phyloP scores from a whole-genome alignment of 306 rosid genomes.

The Aeschynomene evenia region DNA sequence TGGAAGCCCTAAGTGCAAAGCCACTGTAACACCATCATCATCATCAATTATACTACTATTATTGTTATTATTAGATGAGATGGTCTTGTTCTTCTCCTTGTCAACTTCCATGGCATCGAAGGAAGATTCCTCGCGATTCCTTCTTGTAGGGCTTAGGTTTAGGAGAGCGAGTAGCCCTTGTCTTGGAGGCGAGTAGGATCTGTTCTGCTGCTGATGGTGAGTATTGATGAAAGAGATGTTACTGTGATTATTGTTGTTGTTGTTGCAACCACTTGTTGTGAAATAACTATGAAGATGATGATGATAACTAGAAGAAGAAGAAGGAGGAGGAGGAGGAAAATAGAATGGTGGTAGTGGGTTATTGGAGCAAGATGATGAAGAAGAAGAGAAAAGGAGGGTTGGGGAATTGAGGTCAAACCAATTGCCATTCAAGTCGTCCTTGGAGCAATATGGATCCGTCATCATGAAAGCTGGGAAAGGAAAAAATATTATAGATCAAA shows the following conservation, averaged over 20 bases:
- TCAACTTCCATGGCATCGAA: constrained; percentile 34
- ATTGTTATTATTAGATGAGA: no score
- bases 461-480: constrained; percentile 42
- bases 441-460: constrained; percentile 59
- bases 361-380: constrained; percentile 41
- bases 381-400: constrained; percentile 31
- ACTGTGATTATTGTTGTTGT: no score
- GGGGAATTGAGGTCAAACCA: constrained; percentile 58
- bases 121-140: constrained; percentile 44
- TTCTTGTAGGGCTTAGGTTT: constrained; percentile 54
- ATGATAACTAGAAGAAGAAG: constrained; percentile 17
- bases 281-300: constrained; percentile 20
- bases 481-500: not conserved
- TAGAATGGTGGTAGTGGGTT: constrained; percentile 37
- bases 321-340: no score
- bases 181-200: constrained; percentile 51
- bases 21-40: constrained; percentile 54
- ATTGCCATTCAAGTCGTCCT: constrained; percentile 47
- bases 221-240: constrained; percentile 24
- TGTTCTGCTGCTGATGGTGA: not conserved
- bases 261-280: no score
- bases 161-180: constrained; percentile 81
- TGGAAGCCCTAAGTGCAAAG: constrained; percentile 91
- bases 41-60: no score
- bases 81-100: constrained; percentile 8